Conservation (phyloP, 75 land plant genomes). For the Picea sitchensis region DNA sequence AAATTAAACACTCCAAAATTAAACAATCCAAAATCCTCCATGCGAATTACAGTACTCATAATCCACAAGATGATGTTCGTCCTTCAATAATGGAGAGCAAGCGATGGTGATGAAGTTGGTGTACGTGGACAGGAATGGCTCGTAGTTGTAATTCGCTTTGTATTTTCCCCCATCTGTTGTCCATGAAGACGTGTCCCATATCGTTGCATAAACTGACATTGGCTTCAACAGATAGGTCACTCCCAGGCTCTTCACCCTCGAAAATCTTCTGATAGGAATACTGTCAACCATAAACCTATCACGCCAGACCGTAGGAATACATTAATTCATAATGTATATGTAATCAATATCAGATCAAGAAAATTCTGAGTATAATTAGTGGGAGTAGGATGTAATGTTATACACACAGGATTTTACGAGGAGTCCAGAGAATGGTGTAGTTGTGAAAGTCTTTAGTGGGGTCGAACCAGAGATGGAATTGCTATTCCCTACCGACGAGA, state of each 20-base stretch:
- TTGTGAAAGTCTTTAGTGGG: slow-evolving; percentile 39
- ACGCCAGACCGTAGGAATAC: neutral
- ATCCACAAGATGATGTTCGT: too few species aligned
- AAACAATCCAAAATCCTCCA: too few species aligned
- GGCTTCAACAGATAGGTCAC: slow-evolving; percentile 1
- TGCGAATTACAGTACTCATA: too few species aligned
- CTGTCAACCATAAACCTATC: slow-evolving; percentile 14
- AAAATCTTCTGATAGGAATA: slow-evolving; percentile 4
- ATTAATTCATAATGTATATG: too few species aligned
- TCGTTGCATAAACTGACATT: slow-evolving; percentile 44
- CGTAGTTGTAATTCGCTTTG: slow-evolving; percentile 31
- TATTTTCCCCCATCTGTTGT: slow-evolving; percentile 46
- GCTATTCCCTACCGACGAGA: slow-evolving; percentile 18
- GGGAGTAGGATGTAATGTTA: too few species aligned
- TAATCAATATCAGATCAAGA: too few species aligned
- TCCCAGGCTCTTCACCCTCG: slow-evolving; percentile 1
- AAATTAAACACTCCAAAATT: neutral
- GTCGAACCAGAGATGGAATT: slow-evolving; percentile 39
- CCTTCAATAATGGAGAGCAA: slow-evolving; percentile 3
- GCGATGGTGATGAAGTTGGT: slow-evolving; percentile 30
- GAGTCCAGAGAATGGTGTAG: slow-evolving; percentile 33
- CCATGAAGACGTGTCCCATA: slow-evolving; percentile 56
- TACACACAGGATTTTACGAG: slow-evolving; percentile 31
- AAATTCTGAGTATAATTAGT: too few species aligned
- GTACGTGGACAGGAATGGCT: slow-evolving; percentile 33